Evolutionary conservation across 225 moss, liverwort and hornwort genomes (phyloP).

Genomic region (Thuidium tamariscinum): DNA sequence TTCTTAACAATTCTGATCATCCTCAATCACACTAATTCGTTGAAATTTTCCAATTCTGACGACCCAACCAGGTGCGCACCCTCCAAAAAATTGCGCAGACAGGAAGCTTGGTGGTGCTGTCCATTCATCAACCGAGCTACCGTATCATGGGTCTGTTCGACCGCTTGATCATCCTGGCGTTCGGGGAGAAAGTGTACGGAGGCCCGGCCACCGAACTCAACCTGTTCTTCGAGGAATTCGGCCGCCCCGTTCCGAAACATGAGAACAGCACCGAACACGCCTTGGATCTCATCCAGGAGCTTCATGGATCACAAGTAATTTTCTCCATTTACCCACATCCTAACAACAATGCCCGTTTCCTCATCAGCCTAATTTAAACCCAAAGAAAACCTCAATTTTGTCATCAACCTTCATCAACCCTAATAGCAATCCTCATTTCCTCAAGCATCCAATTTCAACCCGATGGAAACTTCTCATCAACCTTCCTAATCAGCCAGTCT

Average conservation of each 20-base stretch:
- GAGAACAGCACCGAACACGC: constrained; percentile 61
- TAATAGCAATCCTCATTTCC: background rate
- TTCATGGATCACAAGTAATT: constrained; percentile 19
- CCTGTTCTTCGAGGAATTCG: constrained; percentile 45
- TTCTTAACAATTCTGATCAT: too few species aligned
- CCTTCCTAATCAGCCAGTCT: background rate
- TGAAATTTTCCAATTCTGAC: background rate
- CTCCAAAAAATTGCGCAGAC: constrained; percentile 57
- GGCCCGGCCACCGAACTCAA: constrained; percentile 40
- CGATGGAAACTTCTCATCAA: background rate
- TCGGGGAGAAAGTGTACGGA: constrained; percentile 53
- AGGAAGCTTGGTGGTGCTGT: constrained; percentile 65
- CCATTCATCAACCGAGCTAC: constrained; percentile 82
- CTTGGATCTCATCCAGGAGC: constrained; percentile 63
- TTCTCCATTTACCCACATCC: background rate
- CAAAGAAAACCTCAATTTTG: background rate
- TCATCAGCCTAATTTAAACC: background rate
- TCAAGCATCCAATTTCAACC: background rate
- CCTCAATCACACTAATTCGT: background rate
- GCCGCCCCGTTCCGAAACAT: constrained; percentile 34
- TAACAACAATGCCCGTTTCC: background rate
- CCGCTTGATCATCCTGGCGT: constrained; percentile 61
- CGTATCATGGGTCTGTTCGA: constrained; percentile 68
- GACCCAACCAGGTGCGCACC: constrained; percentile 17
- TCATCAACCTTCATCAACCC: background rate